Evolutionary conservation across 257 asterid species (phyloP), one percentile per base, ranked within the genome.

Genomic region (Voacanga thouarsii): DNA sequence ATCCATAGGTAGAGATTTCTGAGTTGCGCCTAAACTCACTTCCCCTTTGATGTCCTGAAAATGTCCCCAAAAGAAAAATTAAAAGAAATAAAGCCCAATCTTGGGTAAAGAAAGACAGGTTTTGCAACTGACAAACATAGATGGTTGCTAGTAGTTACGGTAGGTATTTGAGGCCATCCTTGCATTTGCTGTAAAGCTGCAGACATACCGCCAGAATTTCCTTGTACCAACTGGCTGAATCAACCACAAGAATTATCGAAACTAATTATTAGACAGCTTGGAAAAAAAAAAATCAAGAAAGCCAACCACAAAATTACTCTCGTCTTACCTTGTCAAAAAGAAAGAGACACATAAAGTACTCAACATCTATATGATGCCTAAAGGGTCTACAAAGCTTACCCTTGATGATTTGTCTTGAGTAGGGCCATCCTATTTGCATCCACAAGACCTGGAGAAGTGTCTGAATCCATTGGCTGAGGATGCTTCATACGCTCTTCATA

Each of bases 181-280:
- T 94, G 99, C 88, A 96, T 92, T 86, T 92, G 99, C 89, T 96
- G 99, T 92, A 96, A 85, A 68, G 98, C 95, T 49, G 91, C 97
- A 84, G 97, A 84, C 95, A 96, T 89, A 88, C 89, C 86, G 56
- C 92, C 97, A 75, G 97, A 86, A 83, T 86, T 91, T 72, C 98
- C 94, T 89, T 93, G 98, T 43, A 90, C 89, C 90, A 91, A 81
- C 86, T 92, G 99, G 80, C 98, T 96, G 97, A 78, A 87, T 86
- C 84, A 88, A 82, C 83, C 88, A 80, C 75, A 66, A 74, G 56
- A 76, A 60, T 66, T 64, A 77, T 33, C 75, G 16, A 80, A 33
- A 47, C 23, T 37, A 56, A 56, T 45, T 23, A 57, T 65, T 10
- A 7, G 9, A 37, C 75, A 61, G 10, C 61, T 41, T 7, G 57